Evolutionary conservation across 306 rosid species (phyloP).

Genomic region (Cyclanthera cordifolia): DNA sequence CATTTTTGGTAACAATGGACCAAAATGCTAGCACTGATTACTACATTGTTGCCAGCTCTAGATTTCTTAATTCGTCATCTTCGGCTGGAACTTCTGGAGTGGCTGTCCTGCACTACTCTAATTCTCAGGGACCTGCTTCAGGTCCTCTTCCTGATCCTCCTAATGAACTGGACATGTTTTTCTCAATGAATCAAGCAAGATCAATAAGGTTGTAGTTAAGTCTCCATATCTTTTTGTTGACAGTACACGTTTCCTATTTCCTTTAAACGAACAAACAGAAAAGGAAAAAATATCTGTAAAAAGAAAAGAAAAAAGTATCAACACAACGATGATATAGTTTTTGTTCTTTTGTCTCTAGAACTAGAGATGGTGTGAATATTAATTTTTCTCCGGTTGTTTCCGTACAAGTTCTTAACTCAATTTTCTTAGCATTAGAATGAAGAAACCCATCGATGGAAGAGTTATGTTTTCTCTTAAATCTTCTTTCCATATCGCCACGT

Average conservation of each 20-base stretch:
- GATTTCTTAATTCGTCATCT: slow-evolving; percentile 74
- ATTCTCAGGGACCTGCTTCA: slow-evolving; percentile 63
- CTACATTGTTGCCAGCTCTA: slow-evolving; percentile 86
- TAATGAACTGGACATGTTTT: slow-evolving; percentile 41
- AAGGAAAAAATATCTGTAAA: not conserved
- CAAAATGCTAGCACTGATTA: slow-evolving; percentile 89
- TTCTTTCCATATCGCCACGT: not conserved
- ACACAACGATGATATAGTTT: not conserved
- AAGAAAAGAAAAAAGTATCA: not conserved
- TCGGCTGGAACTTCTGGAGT: slow-evolving; percentile 78
- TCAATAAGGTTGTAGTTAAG: slow-evolving; percentile 52
- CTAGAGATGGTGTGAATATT: slow-evolving; percentile 1
- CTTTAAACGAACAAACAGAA: not conserved
- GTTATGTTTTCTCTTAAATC: not conserved
- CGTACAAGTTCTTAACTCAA: not conserved
- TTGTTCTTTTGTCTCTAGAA: not conserved
- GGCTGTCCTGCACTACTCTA: slow-evolving; percentile 61
- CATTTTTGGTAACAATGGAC: slow-evolving; percentile 62
- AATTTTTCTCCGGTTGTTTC: not conserved
- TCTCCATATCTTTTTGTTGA: not conserved
- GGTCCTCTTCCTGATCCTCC: slow-evolving; percentile 88
- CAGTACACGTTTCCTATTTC: slow-evolving; percentile 2
- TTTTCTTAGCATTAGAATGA: not conserved
- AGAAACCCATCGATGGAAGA: not conserved
- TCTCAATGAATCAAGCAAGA: slow-evolving; percentile 70